Percentiles rank a stretch among this genome's conserved stretches.
Conservation (phyloP, 345 rosid genomes). For the Trapa incisa region DNA sequence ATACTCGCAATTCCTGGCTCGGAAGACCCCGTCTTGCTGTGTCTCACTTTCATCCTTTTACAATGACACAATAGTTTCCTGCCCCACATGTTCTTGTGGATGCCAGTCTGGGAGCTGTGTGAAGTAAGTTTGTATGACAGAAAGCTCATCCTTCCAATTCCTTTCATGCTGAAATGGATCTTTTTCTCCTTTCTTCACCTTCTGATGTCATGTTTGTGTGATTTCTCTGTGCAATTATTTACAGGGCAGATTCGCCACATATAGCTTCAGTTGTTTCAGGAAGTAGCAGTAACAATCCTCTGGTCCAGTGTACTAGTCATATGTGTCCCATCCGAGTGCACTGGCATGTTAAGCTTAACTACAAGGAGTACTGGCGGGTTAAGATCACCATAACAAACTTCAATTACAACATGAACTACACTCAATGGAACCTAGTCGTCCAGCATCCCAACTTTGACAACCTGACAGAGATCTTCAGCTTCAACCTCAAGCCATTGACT, state of each 20-base stretch:
- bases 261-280: slow-evolving; percentile 48
- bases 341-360: slow-evolving; percentile 79
- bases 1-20: slow-evolving; percentile 74
- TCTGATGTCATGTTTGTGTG: not conserved
- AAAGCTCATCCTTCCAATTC: not conserved
- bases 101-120: slow-evolving; percentile 59
- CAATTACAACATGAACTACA: slow-evolving; percentile 69
- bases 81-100: slow-evolving; percentile 81
- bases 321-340: slow-evolving; percentile 92
- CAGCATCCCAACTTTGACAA: slow-evolving; percentile 86
- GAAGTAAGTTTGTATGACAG: slow-evolving; percentile 37
- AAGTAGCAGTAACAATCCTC: slow-evolving; percentile 34
- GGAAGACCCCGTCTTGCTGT: slow-evolving; percentile 68
- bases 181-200: not conserved
- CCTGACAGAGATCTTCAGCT: slow-evolving; percentile 58
- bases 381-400: slow-evolving; percentile 68
- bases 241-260: slow-evolving; percentile 43
- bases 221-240: slow-evolving; percentile 6
- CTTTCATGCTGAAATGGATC: not conserved
- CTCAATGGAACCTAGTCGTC: slow-evolving; percentile 68
- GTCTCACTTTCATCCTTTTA: slow-evolving; percentile 90
- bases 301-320: slow-evolving; percentile 66
- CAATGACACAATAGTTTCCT: slow-evolving; percentile 52
- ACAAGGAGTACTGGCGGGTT: slow-evolving; percentile 79
- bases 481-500: slow-evolving; percentile 45